phyloP scores from a whole-genome alignment of 495 filamentous ascomycete genomes.

The Lichenothelia convexa region DNA sequence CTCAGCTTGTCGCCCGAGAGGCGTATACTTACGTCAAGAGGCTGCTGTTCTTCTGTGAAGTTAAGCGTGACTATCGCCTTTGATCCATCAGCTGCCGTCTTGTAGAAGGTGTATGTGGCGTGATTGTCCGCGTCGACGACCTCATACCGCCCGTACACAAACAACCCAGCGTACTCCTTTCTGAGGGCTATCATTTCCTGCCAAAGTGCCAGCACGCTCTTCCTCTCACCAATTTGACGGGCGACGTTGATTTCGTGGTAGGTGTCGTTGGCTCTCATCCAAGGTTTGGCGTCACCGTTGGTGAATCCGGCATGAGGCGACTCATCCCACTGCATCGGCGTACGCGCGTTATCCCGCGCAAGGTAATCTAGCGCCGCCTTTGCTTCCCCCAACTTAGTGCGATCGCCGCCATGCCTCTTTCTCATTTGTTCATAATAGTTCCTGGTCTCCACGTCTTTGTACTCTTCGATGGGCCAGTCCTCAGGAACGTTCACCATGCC shows the following conservation, averaged over 20 bases:
- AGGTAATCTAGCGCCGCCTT: constrained; percentile 9
- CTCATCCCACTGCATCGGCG: constrained; percentile 44
- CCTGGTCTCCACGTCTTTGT: constrained; percentile 15
- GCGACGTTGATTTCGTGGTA: constrained; percentile 28
- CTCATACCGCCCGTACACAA: constrained; percentile 1
- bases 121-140: neutral
- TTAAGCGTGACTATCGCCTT: neutral
- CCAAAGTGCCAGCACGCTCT: constrained; percentile 30
- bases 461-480: constrained; percentile 18
- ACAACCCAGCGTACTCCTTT: constrained; percentile 16
- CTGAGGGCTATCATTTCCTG: constrained; percentile 24
- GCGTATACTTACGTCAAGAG: neutral
- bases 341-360: constrained; percentile 40
- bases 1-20: neutral
- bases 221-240: constrained; percentile 18
- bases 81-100: neutral
- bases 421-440: constrained; percentile 11
- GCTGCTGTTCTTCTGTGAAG: constrained; percentile 1
- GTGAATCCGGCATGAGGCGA: constrained; percentile 36
- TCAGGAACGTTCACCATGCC: constrained; percentile 18
- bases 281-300: constrained; percentile 20
- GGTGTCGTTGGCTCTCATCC: constrained; percentile 33
- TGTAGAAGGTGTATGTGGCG: neutral
- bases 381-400: neutral
- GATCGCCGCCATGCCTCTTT: neutral